Base-by-base conservation (phyloP, 2,329 filamentous ascomycete genomes). In the Endocalyx cinctus region DNA sequence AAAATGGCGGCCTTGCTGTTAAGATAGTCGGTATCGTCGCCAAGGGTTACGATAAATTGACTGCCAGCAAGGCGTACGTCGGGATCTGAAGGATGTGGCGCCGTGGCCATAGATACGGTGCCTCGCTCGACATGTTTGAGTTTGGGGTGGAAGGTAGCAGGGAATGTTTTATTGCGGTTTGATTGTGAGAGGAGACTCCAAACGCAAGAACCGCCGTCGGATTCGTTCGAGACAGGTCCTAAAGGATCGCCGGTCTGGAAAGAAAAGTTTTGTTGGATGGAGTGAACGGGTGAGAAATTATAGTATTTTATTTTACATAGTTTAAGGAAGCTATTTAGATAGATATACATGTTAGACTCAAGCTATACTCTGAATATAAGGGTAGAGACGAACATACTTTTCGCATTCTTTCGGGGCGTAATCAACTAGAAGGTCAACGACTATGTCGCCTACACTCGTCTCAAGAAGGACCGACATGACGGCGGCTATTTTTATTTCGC, bases 261-360 rank as follows among this genome's bases (percentile, higher is more conserved):
- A 41, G 89, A 94, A 64, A 96, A 97, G 63, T 87, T 81, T 59
- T 90, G 92, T 57, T 96, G 92, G 23, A 98, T 78, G 47, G 83
- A 88, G 66, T 96, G 87, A 34, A 97, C 69, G 17, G 90, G 92
- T 5, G 88, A 82, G 61, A 94, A 97, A 69, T 97, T 97, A 79
- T 96, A 98, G 68, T 97, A 98, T 69, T 96, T 98, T 64, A 88
- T 72, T 67, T 97, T 97, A 78, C 92, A 96, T 50, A 98, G 85
- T 73, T 98, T 97, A 37, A 98, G 70, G 62, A 98, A 97, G 73
- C 87, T 94, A 62, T 68, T 71, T 69, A 67, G n/a, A n/a, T n/a
- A n/a, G n/a, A n/a, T n/a, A n/a, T n/a, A n/a, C n/a, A n/a, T n/a
- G n/a, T n/a, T n/a, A n/a, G n/a, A n/a, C n/a, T n/a, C n/a, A n/a